Base-by-base conservation (phyloP, 306 rosid species). In the Sechiopsis laciniata region DNA sequence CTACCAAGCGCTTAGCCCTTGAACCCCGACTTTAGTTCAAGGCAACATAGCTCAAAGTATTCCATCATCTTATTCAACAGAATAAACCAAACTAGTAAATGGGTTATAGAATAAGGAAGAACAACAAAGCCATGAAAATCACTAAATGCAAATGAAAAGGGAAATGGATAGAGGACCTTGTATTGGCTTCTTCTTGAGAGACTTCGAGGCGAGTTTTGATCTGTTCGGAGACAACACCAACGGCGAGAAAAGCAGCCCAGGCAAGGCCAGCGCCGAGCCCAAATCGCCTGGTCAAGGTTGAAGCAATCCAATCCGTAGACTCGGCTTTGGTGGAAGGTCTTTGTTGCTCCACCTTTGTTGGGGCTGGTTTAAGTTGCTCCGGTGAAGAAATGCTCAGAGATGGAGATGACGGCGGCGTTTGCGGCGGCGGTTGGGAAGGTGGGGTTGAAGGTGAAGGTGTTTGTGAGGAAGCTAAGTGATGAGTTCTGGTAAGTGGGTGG, bases 221-320 rank as follows among this genome's bases (percentile, higher is more conserved):
- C 83, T 94, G 98, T 81, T 94, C 98, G 9, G 98, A 94, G 84
- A 90, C 69, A 0, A 91, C 92, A 65, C 97, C 99, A 52, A 86
- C 69, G 11, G 97, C 91, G 35, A 91, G 95, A 78, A 91, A 90
- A 35, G 81, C 88, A 79, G 83, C 95, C 97, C 99, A 94, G 2
- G 97, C 95, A 76, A 94, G 99, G 71, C 99, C 99, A 37, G 99
- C 96, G 57, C 95, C 97, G 7, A 94, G 83, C 6, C 99, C 99
- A 35, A 91, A 94, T 62, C 99, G 77, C 78, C 97, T 89, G 2
- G 92, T 94, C 61, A 94, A 78, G 20, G 82, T 80, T 46, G 95
- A 81, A 77, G 99, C 97, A 35, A 91, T 81, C 99, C 99, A 94
- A 56, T 91, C 97, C 21, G 97, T 89, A 76, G 96, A 82, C 2